phyloP scores from a whole-genome alignment of 2,329 filamentous ascomycete genomes.

The Fusarium odoratissimum region DNA sequence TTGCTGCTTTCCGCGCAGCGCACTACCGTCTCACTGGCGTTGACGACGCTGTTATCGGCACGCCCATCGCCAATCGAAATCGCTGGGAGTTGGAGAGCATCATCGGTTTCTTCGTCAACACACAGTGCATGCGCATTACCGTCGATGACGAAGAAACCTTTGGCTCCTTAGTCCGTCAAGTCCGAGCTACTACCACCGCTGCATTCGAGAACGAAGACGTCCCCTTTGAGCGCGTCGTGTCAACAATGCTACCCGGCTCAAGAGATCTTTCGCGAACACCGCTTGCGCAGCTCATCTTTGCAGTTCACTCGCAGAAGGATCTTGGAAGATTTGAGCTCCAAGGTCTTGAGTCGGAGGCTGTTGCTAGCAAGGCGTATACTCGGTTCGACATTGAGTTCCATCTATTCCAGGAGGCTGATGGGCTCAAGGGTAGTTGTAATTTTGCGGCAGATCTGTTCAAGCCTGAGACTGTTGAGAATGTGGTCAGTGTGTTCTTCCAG shows the following conservation, averaged over 20 bases:
- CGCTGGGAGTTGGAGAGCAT: slow-evolving; percentile 30
- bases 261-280: slow-evolving; percentile 11
- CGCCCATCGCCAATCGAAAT: slow-evolving; percentile 33
- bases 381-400: slow-evolving; percentile 45
- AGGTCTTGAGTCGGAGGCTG: slow-evolving; percentile 18
- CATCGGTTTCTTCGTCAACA: slow-evolving; percentile 45
- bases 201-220: slow-evolving; percentile 15
- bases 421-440: slow-evolving; percentile 18
- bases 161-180: slow-evolving; percentile 19
- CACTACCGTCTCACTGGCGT: slow-evolving; percentile 44
- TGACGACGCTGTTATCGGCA: slow-evolving; percentile 41
- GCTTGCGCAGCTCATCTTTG: slow-evolving; percentile 15
- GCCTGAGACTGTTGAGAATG: slow-evolving; percentile 29
- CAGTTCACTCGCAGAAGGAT: slow-evolving; percentile 33
- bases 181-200: not conserved
- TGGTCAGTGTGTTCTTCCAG: slow-evolving; percentile 29
- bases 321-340: slow-evolving; percentile 34
- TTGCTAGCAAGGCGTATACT: slow-evolving; percentile 6
- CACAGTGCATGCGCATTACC: slow-evolving; percentile 41
- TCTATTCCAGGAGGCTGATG: slow-evolving; percentile 31
- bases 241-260: not conserved
- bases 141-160: slow-evolving; percentile 31
- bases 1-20: slow-evolving; percentile 41
- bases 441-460: slow-evolving; percentile 41
- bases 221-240: slow-evolving; percentile 12